These are phyloP conservation scores for Penicillium sp. DNA, from an alignment of 2,329 filamentous ascomycete species.

Conservation along the genomic window DNA sequence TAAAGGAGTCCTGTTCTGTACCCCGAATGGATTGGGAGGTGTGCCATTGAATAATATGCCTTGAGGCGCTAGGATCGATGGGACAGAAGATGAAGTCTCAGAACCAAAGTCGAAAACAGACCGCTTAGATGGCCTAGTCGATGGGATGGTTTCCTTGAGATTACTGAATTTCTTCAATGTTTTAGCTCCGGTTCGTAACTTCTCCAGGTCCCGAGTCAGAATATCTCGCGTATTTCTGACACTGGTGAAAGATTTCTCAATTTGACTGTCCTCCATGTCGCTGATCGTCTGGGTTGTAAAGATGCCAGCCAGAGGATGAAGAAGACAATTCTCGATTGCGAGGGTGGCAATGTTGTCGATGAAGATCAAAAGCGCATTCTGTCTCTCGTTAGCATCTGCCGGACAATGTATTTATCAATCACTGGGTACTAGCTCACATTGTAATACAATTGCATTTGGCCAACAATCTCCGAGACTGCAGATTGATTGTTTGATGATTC, in stretches of 20 bases:
- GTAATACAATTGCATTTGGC: constrained; percentile 29
- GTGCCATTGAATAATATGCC: not conserved
- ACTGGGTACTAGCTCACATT: constrained; percentile 12
- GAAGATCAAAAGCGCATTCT: not conserved
- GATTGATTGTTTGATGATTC: constrained; percentile 30
- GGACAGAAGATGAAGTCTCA: not conserved
- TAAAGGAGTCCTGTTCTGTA: not conserved
- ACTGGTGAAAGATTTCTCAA: not conserved
- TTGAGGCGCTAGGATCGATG: not conserved
- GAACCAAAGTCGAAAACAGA: fast-evolving
- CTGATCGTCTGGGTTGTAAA: not conserved
- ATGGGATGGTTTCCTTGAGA: not conserved
- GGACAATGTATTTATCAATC: too few relatives aligned
- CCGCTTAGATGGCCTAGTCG: too few relatives aligned
- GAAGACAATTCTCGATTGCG: constrained; percentile 3
- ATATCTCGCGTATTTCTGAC: too few relatives aligned
- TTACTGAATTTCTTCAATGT: not conserved
- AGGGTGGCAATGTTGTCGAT: not conserved
- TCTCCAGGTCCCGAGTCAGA: not conserved
- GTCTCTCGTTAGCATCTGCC: not conserved
- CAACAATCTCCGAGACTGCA: constrained; percentile 32
- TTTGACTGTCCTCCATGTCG: not conserved
- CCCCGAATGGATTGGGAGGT: not conserved
- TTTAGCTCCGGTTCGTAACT: not conserved
- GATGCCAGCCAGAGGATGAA: not conserved